Evolutionary conservation across 768 basidiomycete species (phyloP), one percentile per base, ranked within the genome.

Genomic region (Tulasnella sp.): DNA sequence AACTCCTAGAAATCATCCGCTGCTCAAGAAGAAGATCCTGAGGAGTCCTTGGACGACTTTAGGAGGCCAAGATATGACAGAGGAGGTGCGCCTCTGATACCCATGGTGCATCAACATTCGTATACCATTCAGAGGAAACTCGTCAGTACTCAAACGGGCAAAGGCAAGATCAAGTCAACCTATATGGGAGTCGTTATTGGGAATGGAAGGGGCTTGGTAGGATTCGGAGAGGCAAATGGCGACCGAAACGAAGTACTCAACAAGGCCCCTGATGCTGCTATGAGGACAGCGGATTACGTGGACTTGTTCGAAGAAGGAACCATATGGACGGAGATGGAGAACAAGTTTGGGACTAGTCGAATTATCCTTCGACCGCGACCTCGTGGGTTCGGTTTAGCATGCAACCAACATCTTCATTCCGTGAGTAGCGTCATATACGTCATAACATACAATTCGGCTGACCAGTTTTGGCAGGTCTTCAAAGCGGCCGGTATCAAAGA

Each of bases 401-500:
- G 86, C 62, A 89, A 92, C 60, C 91, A 89, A 1, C 76, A 80
- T 60, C 67, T 99, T 47, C 91, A 99, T 65, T 65, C 69, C 37
- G 56, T 53, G 33, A 39, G 43, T 44, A 16, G 6, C 34, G 19
- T 41, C 42, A 10, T 19, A 24, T 5, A 5, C 16, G 4, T 28
- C 32, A 19, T 40, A 9, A n/a, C 12, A 12, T 19, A 10, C 24
- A 10, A 25, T 25, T 8, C 13, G 6, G 8, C 37, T 39, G 19
- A 31, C 34, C 22, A 10, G n/a, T 28, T 78, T n/a, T n/a, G n/a
- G 24, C 77, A 81, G 60, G 75, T 99, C 35, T 73, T 92, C 60
- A 85, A 87, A 58, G 90, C 91, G 0, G 92, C 91, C 0, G 95
- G 93, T 9, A 85, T 99, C 67, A 84, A 88, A 64, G 93, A 99